Conservation (phyloP, 2,329 filamentous ascomycete species). For the Talaromyces sp. region DNA sequence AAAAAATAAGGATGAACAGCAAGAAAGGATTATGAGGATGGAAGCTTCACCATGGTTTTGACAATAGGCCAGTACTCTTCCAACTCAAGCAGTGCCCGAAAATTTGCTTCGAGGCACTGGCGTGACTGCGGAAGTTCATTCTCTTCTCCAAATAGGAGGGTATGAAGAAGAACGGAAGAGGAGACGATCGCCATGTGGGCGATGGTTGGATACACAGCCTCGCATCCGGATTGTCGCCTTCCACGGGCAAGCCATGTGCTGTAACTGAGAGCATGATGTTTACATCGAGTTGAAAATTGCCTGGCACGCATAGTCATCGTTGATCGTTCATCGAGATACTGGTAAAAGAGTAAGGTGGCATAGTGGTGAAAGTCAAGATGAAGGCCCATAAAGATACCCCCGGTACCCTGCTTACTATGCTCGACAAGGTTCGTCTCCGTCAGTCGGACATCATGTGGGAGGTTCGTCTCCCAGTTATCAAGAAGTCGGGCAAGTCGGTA, state of each 20-base stretch:
- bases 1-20: neutral
- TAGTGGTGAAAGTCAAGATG: slow-evolving; percentile 41
- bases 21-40: too few relatives aligned
- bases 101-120: neutral
- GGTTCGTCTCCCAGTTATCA: slow-evolving; percentile 18
- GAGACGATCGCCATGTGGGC: slow-evolving; percentile 37
- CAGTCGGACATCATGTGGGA: slow-evolving; percentile 20
- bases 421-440: slow-evolving; percentile 16
- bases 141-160: slow-evolving; percentile 30
- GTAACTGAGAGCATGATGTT: neutral
- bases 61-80: neutral
- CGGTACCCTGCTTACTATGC: slow-evolving; percentile 26
- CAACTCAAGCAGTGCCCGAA: neutral
- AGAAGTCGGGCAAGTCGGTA: slow-evolving; percentile 16
- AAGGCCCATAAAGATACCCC: slow-evolving; percentile 36
- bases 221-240: slow-evolving; percentile 24
- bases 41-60: neutral
- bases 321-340: slow-evolving; percentile 32
- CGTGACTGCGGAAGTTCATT: neutral
- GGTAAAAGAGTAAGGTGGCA: slow-evolving; percentile 38
- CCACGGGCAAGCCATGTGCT: slow-evolving; percentile 10
- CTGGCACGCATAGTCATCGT: neutral
- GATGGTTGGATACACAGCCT: slow-evolving; percentile 32
- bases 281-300: neutral
- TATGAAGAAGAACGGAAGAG: slow-evolving; percentile 35